These are phyloP conservation scores for Rhinocladiella mackenziei DNA, from an alignment of 2,329 filamentous ascomycete genomes.

Conservation along the genomic window DNA sequence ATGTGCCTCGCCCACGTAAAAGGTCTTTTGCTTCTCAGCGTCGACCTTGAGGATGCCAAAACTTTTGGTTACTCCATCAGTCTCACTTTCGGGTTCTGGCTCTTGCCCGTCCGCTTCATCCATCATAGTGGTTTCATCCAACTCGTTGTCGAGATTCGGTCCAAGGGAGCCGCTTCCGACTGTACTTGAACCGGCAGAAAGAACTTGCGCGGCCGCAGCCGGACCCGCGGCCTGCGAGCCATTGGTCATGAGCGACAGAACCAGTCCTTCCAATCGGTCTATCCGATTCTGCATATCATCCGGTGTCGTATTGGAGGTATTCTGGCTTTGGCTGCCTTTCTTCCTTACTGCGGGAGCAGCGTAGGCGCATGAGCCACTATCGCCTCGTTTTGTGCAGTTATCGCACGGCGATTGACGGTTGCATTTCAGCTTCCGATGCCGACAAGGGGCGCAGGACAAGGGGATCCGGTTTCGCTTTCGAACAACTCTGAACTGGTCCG, in stretches of 20 bases:
- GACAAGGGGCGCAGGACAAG: constrained; percentile 84
- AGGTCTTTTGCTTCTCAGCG: constrained; percentile 66
- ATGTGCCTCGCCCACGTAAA: constrained; percentile 78
- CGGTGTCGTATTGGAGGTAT: constrained; percentile 53
- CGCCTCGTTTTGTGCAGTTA: constrained; percentile 87
- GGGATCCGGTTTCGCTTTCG: constrained; percentile 89
- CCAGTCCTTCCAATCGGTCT: constrained; percentile 86
- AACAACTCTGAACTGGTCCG: constrained; percentile 83
- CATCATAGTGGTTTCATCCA: constrained; percentile 33
- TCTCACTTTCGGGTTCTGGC: constrained; percentile 60
- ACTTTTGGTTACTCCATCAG: constrained; percentile 66
- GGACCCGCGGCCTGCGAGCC: constrained; percentile 61
- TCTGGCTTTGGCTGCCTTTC: constrained; percentile 59
- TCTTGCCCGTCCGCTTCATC: constrained; percentile 55
- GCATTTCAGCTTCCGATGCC: constrained; percentile 92
- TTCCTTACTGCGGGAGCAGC: constrained; percentile 67
- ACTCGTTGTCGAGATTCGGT: constrained; percentile 35
- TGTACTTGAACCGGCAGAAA: constrained; percentile 37
- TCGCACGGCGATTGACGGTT: constrained; percentile 87
- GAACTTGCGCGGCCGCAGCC: constrained; percentile 53
- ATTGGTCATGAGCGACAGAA: constrained; percentile 90
- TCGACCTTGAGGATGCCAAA: constrained; percentile 82
- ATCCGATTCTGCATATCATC: constrained; percentile 99
- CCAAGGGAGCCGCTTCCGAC: constrained; percentile 40
- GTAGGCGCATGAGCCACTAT: constrained; percentile 79